Base-by-base conservation (phyloP, 176 grass and related monocot genomes). In the Puya raimondii region DNA sequence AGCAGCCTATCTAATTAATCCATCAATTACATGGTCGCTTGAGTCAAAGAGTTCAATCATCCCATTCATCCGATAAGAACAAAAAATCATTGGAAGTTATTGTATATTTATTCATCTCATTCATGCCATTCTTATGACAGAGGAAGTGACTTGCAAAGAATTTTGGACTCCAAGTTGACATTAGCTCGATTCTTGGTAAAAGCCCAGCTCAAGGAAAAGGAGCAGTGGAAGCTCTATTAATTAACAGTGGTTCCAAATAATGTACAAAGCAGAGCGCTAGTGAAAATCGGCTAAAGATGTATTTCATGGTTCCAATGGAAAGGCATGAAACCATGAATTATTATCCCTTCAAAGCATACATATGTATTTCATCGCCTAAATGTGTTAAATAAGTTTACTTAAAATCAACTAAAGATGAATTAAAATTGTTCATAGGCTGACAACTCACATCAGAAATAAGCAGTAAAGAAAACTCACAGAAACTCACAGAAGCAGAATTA, bases 281-380 rank as follows among this genome's bases (percentile, higher is more conserved):
- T 42, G 81, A 81, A 65, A 23, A 64, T 56, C 49, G 82, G 48
- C 1, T 20, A 23, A 57, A 74, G 4, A 70, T 70, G 66, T 20
- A 80, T 53, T 65, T 33, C 8, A 54, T 17, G 4, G 33, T 42
- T 42, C 33, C 33, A 42, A 42, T 42, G 33, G 33, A 42, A 42
- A 42, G 33, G 33, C 33, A 42, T 6, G 33, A 42, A 42, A 42
- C 33, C 33, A 42, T 42, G 4, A 42, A 42, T 42, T 42, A 42
- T 42, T 42, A 42, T 42, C 33, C 33, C 33, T 4, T 42, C 33
- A 42, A 42, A 42, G 33, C 33, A 42, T 42, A 33, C 29, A 33
- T 33, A 33, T 3, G 29, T 33, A 33, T 42, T 42, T 42, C 33
- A 42, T 42, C 5, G 33, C 33, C 33, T 42, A 42, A 42, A 42